Conservation (phyloP, 495 filamentous ascomycete genomes). For the Hypoxylon trugodes region DNA sequence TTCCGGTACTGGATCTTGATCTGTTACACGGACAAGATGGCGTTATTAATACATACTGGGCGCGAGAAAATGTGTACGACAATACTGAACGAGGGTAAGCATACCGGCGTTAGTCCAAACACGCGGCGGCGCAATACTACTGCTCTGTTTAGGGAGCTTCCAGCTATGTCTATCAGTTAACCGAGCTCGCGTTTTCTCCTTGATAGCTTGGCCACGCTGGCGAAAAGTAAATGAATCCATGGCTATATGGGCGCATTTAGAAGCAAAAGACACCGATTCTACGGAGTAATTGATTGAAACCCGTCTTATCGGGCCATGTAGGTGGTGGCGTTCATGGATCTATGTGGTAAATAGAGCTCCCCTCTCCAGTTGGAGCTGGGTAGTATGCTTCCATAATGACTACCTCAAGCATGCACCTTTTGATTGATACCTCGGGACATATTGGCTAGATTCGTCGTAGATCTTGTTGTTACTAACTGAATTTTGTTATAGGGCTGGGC, state of each 20-base stretch:
- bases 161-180: slow-evolving; percentile 39
- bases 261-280: not conserved
- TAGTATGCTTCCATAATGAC: not conserved
- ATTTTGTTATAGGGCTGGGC: slow-evolving; percentile 28
- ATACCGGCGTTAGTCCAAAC: slow-evolving; percentile 45
- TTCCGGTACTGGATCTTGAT: slow-evolving; percentile 45
- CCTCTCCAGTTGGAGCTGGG: not conserved
- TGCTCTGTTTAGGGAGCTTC: slow-evolving; percentile 45
- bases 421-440: not conserved
- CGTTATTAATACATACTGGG: not conserved
- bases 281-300: not conserved
- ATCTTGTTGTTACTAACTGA: slow-evolving; percentile 19
- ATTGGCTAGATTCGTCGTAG: not conserved
- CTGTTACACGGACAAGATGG: slow-evolving; percentile 12
- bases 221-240: slow-evolving; percentile 32
- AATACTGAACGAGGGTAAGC: too few species aligned
- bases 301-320: not conserved
- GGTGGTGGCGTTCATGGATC: not conserved
- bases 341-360: not conserved
- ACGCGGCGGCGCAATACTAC: slow-evolving; percentile 43
- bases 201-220: slow-evolving; percentile 29
- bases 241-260: not conserved
- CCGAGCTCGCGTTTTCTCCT: slow-evolving; percentile 31
- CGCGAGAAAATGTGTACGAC: not conserved
- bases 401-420: not conserved